Conservation (phyloP, 129 eudicot genomes). For the Escallonia rubra region DNA sequence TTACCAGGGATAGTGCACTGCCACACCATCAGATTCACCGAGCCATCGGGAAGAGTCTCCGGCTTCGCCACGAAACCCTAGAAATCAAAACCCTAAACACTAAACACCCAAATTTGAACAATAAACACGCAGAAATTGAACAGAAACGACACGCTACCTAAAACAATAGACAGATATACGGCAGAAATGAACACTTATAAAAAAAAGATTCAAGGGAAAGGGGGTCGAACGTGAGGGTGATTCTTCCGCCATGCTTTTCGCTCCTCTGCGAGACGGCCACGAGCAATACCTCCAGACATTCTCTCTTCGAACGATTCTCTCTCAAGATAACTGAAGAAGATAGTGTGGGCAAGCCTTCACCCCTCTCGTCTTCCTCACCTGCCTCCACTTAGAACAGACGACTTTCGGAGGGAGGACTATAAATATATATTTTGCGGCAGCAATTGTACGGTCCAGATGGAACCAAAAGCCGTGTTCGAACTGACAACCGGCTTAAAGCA, state of each 20-base stretch:
- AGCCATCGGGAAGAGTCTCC: constrained; percentile 64
- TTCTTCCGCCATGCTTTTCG: constrained; percentile 86
- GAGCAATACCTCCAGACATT: constrained; percentile 90
- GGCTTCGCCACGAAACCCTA: constrained; percentile 94
- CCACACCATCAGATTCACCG: constrained; percentile 76
- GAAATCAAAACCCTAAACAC: neutral
- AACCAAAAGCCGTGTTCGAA: too few species aligned
- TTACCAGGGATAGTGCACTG: constrained; percentile 76
- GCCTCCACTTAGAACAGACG: neutral
- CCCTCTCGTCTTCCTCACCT: constrained; percentile 3
- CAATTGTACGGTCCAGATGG: neutral
- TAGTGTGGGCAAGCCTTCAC: too few species aligned
- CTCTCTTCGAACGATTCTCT: constrained; percentile 6
- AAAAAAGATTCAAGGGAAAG: neutral
- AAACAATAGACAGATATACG: neutral
- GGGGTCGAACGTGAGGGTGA: constrained; percentile 71
- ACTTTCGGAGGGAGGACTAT: neutral
- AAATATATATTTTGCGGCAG: neutral
- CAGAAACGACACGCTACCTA: neutral
- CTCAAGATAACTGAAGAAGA: neutral
- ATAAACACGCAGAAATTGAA: neutral
- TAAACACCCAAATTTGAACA: constrained; percentile 9
- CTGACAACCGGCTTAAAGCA: too few species aligned
- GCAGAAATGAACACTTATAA: neutral
- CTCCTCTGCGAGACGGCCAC: constrained; percentile 85